phyloP scores from a whole-genome alignment of 139 green algal genomes.

The Edaphochlamys debaryana region DNA sequence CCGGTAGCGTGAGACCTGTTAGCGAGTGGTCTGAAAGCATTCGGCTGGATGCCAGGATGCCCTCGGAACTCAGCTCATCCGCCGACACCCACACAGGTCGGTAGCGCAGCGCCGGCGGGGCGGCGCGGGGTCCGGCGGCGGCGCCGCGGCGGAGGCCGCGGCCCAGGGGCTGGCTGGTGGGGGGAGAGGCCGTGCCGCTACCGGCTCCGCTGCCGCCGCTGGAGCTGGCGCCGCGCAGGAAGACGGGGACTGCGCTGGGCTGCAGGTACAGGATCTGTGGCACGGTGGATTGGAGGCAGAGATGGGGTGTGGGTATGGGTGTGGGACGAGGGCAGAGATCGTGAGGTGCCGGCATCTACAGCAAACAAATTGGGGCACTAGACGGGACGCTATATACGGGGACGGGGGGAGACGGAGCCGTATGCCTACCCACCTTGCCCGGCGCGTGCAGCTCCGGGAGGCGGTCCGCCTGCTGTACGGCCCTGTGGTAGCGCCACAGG shows the following conservation, averaged over 20 bases:
- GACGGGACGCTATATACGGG: no score
- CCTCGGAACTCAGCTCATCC: slow-evolving; percentile 51
- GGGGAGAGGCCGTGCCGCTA: no score
- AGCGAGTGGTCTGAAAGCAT: slow-evolving; percentile 56
- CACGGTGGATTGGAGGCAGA: no score
- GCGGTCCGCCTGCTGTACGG: not conserved
- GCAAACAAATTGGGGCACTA: no score
- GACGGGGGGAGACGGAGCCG: no score
- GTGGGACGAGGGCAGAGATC: not conserved
- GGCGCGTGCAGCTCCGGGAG: slow-evolving; percentile 33
- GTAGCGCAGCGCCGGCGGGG: no score
- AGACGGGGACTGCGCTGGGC: no score
- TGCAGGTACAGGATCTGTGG: slow-evolving; percentile 37
- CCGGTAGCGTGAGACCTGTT: slow-evolving; percentile 7
- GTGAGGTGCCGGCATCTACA: no score
- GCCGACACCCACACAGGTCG: slow-evolving; percentile 52
- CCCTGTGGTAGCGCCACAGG: slow-evolving; percentile 21
- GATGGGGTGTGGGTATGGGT: not conserved
- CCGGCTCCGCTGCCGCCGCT: not conserved
- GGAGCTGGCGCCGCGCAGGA: no score
- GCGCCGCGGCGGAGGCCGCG: no score
- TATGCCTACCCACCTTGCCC: not conserved
- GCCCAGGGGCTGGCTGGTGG: no score
- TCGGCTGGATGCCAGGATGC: slow-evolving; percentile 51
- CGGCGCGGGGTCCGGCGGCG: no score